These are phyloP conservation scores for Grosmannia serpens DNA, from an alignment of 2,329 filamentous ascomycete genomes.

Conservation along the genomic window DNA sequence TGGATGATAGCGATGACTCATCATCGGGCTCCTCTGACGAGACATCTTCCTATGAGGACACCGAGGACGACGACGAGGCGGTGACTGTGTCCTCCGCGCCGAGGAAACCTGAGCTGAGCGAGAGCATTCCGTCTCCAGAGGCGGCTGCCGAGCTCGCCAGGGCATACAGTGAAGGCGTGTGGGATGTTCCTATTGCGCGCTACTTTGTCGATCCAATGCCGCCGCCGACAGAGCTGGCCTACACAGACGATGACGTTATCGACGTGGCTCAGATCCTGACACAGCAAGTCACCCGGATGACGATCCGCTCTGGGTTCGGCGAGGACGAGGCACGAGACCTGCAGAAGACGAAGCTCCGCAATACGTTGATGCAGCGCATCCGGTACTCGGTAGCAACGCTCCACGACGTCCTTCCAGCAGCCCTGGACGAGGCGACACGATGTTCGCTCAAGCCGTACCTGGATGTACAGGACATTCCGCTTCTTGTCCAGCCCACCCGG, in stretches of 20 bases:
- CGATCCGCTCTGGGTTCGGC: constrained; percentile 7
- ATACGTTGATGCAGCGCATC: constrained; percentile 29
- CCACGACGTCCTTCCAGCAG: constrained; percentile 30
- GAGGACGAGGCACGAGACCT: constrained; percentile 26
- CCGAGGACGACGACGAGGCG: constrained; percentile 36
- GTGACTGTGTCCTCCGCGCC: constrained; percentile 33
- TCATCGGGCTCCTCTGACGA: constrained; percentile 4
- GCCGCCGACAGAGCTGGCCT: constrained; percentile 29
- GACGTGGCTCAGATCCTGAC: constrained; percentile 60
- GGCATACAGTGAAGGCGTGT: constrained; percentile 33
- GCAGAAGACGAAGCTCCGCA: constrained; percentile 20
- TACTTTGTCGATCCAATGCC: constrained; percentile 52
- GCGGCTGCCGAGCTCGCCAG: constrained; percentile 37
- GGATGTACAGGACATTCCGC: constrained; percentile 45
- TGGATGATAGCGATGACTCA: constrained; percentile 7
- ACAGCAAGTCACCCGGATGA: constrained; percentile 45
- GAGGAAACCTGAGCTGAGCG: constrained; percentile 13
- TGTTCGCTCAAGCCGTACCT: constrained; percentile 38
- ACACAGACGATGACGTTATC: constrained; percentile 49
- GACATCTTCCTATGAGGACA: constrained; percentile 12
- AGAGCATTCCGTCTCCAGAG: constrained; percentile 28
- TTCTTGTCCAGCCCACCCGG: constrained; percentile 39
- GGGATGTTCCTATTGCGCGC: constrained; percentile 38
- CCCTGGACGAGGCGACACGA: constrained; percentile 28
- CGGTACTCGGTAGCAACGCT: constrained; percentile 38